Evolutionary conservation across 805 yeast species (phyloP), one percentile per base, ranked within the genome.

Genomic region (Hanseniaspora meyeri): DNA sequence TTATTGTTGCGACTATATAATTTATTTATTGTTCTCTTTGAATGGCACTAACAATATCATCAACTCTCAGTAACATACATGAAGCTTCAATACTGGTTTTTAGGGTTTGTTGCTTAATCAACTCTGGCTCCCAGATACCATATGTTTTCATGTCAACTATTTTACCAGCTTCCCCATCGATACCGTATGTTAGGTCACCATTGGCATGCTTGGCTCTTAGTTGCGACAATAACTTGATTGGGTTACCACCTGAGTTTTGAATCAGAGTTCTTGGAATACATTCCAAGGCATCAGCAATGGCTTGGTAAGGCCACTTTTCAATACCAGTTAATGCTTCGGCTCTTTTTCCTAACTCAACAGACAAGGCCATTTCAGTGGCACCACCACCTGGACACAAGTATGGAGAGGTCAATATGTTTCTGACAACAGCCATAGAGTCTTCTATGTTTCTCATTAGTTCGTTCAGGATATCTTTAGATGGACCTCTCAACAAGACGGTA

Each of bases 51-150:
- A 93, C 98, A 62, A 93, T 93, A 69, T 93, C 98, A 70, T 93
- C 99, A 49, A 93, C 98, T 66, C 98, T 84, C 68, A 93, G 76
- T 65, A 93, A 75, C 74, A 93, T 76, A 69, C 96, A 86, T 16
- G 98, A 97, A 75, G 95, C 85, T 74, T 93, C 99, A 61, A 93
- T 86, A 38, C 95, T 96, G n/a, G 98, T 93, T 76, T 93, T 93
- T 62, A 91, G 84, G 61, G 95, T 84, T 74, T 93, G 99, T 68
- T 87, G 95, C 73, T 93, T 93, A 71, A 93, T 87, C 51, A 87
- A 97, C 74, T 91, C 97, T 19, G 99, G 99, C 74, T 93, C 99
- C 98, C 98, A 93, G 61, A 93, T 85, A 32, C 99, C 98, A 70
- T 89, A 91, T 32, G 81, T 84, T 61, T 85, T 80, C 99, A 93